These are phyloP conservation scores for Phytophthora idaei DNA, from an alignment of 352 stramenopile species.

Conservation along the genomic window DNA sequence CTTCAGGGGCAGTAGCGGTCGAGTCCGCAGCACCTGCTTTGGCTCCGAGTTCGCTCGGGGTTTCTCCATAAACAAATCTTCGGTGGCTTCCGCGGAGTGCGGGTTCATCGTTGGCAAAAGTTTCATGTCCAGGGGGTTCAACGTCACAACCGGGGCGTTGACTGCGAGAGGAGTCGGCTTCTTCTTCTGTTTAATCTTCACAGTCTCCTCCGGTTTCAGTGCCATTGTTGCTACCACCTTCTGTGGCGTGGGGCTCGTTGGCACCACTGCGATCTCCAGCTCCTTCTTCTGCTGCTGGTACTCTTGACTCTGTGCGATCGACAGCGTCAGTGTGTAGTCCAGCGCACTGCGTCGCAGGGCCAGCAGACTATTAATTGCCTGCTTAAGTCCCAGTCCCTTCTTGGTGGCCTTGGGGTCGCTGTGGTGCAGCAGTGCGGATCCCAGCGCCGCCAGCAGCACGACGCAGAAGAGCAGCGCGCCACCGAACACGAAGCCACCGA, in stretches of 20 bases:
- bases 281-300: conserved; percentile 23
- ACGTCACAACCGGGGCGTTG: conserved; percentile 16
- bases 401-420: conserved; percentile 10
- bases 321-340: conserved; percentile 66
- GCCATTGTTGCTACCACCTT: conserved; percentile 34
- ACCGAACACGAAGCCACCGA: conserved; percentile 48
- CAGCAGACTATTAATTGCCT: conserved; percentile 24
- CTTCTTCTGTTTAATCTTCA: conserved; percentile 18
- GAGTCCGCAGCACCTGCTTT: conserved; percentile 32
- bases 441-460: conserved; percentile 30
- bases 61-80: conserved; percentile 30
- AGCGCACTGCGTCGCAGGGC: conserved; percentile 51
- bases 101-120: conserved; percentile 21
- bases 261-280: conserved; percentile 30
- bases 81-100: conserved; percentile 3
- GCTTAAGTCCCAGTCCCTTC: conserved; percentile 28
- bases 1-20: conserved; percentile 28
- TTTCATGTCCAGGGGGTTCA: conserved; percentile 29
- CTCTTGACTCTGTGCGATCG: conserved; percentile 49
- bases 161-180: conserved; percentile 12
- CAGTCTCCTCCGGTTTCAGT: conserved; percentile 21
- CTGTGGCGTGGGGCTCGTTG: conserved; percentile 25
- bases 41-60: conserved; percentile 35
- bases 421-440: conserved; percentile 24
- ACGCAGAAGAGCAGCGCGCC: conserved; percentile 46